Percentiles rank a stretch among this genome's conserved stretches.
phyloP scores from a whole-genome alignment of 192 early-diverging fungal species.

The Podochytrium sp. region DNA sequence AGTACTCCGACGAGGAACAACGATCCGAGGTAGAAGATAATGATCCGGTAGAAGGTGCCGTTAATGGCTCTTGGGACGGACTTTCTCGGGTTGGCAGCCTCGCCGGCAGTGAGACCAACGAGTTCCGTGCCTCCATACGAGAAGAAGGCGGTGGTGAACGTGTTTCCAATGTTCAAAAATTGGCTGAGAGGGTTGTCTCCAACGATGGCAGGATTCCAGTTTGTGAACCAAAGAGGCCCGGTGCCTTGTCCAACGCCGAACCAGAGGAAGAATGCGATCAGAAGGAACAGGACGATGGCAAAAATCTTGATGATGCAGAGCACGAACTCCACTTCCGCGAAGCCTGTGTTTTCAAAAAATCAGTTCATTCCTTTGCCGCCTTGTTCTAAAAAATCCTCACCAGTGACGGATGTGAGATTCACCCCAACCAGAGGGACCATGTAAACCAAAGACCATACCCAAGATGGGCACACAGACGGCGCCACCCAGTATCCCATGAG shows the following conservation, averaged over 20 bases:
- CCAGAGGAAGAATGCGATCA: conserved; percentile 73
- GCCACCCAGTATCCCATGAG: conserved; percentile 76
- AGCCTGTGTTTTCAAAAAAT: conserved; percentile 64
- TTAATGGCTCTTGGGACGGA: conserved; percentile 36
- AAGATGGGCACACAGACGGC: no score
- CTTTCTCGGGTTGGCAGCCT: conserved; percentile 81
- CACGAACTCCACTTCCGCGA: conserved; percentile 80
- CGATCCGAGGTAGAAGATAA: conserved; percentile 73
- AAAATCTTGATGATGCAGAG: conserved; percentile 83
- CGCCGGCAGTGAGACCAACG: conserved; percentile 45
- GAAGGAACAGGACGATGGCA: conserved; percentile 76
- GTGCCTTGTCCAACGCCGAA: conserved; percentile 60
- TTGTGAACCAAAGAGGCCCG: conserved; percentile 36
- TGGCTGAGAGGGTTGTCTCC: background rate
- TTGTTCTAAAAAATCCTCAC: no score
- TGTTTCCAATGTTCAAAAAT: conserved; percentile 66
- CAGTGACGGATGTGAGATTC: conserved; percentile 39
- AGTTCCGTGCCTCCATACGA: conserved; percentile 48
- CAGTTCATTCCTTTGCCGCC: no score
- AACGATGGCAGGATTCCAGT: conserved; percentile 45
- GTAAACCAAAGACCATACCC: conserved; percentile 55
- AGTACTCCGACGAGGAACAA: conserved; percentile 76
- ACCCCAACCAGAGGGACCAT: conserved; percentile 58
- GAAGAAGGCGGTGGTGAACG: conserved; percentile 74
- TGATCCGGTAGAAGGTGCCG: conserved; percentile 79